Evolutionary conservation across 345 rosid genomes (phyloP), one percentile per base, ranked within the genome.

Genomic region (Dipteronia sinensis): DNA sequence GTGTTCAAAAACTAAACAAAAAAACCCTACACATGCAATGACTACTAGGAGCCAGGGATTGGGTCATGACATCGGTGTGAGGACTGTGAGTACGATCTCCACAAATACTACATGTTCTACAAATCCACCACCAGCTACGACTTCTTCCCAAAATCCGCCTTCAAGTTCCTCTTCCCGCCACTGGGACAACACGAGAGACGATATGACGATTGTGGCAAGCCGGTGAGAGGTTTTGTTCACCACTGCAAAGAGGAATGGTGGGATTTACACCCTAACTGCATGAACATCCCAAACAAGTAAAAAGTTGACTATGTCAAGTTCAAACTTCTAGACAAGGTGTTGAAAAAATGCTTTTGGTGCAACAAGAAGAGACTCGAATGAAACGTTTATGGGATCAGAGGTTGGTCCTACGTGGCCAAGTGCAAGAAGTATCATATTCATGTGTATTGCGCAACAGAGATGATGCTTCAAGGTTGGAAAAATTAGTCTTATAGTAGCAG

Each of bases 371-470:
- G 22, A 10, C 75, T 49, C 19, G 8, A 47, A 15, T 64, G 27
- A 1, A 61, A 34, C 11, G 29, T 31, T 6, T 23, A 69, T 19
- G 11, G 34, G 1, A 10, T 70, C 6, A 61, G 64, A 15, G 80
- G 80, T 7, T 77, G 75, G 76, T 63, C 70, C 0, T 71, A 77
- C 49, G 71, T 71, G 47, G 71, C 80, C 5, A 8, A 62, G 12
- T 62, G 71, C 23, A 6, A 64, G 7, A 0, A 71, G 13, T 71
- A 71, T 29, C 64, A 6, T 20, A 63, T 62, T 71, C 80, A 71
- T 16, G 80, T 77, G 76, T 10, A 47, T 27, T 77, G 80, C 10
- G 51, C 19, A 0, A 70, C 22, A 0, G 56, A 77, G 11, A 62
- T 77, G 64, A 11, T 16, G 10, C 51, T 63, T 38, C 42, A 66